Evolutionary conservation across 768 basidiomycete genomes (phyloP), one percentile per base, ranked within the genome.

Genomic region (Sarcodon sp.): DNA sequence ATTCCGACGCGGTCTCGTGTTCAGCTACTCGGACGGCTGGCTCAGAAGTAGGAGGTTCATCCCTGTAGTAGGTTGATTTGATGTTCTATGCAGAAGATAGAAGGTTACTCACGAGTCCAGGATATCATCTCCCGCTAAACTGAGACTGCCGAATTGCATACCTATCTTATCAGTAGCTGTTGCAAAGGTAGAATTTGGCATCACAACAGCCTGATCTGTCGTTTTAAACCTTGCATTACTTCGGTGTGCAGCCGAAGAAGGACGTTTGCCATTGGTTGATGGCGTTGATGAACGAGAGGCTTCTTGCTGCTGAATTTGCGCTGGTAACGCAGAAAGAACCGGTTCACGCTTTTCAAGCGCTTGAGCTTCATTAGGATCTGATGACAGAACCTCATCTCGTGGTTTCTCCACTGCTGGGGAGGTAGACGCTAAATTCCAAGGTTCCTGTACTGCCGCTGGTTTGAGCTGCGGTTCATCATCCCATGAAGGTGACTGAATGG

Each of bases 101-200:
- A 13, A 3, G 33, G 34, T 16, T 16, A 69, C 78, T 60, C 59
- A 82, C 80, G 71, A 55, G 36, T 80, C 80, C 33, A 27, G 21
- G 21, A 78, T 51, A 45, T 68, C 64, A 51, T 87, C 85, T 6
- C 80, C 83, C 33, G 77, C 78, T 34, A 91, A 71, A 61, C 77
- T 84, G 55, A 90, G 65, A 61, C 86, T 89, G 45, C 87, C 87
- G 58, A 91, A 91, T 57, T 89, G 87, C 87, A 91, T 88, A 44
- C 87, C 87, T 46, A 90, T 68, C 59, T 86, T 88, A 59, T 88
- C 87, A 18, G 84, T 59, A 13, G 71, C 71, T 33, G 73, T 57
- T 32, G 76, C 74, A 60, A 82, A 83, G 46, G 73, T 77, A 39
- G 66, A 67, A 34, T 73, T 72, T 1, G 87, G 86, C 76, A 89